These are phyloP conservation scores for Chenopodium formosanum DNA, from an alignment of 148 eudicot genomes.

Conservation along the genomic window DNA sequence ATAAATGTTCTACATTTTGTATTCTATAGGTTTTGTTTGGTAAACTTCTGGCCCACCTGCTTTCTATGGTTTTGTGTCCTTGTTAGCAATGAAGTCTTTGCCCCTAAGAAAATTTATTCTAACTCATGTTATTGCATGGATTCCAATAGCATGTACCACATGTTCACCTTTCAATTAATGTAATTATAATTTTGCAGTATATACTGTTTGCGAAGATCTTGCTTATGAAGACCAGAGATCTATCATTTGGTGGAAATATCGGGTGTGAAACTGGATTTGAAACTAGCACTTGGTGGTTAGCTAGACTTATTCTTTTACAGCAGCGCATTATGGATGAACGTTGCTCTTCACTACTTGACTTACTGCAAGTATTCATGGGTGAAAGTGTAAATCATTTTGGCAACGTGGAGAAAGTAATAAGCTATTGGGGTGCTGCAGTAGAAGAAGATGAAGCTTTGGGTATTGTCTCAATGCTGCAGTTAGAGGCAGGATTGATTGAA, in stretches of 20 bases:
- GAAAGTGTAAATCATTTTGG: constrained; percentile 61
- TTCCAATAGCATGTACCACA: background rate
- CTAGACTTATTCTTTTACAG: constrained; percentile 66
- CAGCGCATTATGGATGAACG: constrained; percentile 74
- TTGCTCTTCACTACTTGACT: constrained; percentile 69
- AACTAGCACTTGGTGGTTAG: constrained; percentile 85
- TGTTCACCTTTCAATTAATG: constrained; percentile 6
- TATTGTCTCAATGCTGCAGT: constrained; percentile 61
- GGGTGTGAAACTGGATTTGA: constrained; percentile 40
- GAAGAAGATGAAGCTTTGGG: constrained; percentile 54
- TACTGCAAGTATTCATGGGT: constrained; percentile 60
- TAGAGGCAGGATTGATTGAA: constrained; percentile 81
- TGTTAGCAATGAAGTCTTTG: background rate
- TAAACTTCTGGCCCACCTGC: background rate
- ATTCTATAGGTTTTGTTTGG: background rate
- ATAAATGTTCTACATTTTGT: too few relatives aligned
- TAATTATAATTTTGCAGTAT: constrained; percentile 44
- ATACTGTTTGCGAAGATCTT: constrained; percentile 75
- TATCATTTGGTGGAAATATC: constrained; percentile 38
- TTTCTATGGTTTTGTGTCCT: background rate
- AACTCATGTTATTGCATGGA: background rate
- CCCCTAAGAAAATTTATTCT: background rate
- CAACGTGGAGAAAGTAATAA: constrained; percentile 46
- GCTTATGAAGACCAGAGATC: constrained; percentile 64
- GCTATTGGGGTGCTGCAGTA: constrained; percentile 59